Evolutionary conservation across 2,329 filamentous ascomycete species (phyloP).

Genomic region (Botrytis cinerea): DNA sequence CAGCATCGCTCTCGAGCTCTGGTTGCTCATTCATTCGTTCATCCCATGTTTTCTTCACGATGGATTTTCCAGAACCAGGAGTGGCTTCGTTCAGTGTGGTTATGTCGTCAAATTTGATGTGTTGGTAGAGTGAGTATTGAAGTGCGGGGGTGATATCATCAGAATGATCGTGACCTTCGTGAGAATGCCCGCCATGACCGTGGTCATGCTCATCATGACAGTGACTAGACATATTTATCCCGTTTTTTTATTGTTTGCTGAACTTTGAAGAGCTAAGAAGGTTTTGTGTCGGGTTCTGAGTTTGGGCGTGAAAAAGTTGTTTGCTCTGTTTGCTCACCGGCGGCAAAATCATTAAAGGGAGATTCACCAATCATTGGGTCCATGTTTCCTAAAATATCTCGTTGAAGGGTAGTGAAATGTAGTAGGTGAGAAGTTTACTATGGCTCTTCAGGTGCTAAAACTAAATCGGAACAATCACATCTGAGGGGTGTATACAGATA

Average conservation of each 20-base stretch:
- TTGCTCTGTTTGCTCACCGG: background rate
- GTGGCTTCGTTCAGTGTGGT: slow-evolving; percentile 80
- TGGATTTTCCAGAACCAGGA: slow-evolving; percentile 66
- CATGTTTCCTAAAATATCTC: background rate
- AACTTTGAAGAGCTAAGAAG: background rate
- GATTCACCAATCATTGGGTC: slow-evolving; percentile 11
- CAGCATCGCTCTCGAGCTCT: slow-evolving; percentile 80
- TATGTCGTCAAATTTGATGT: slow-evolving; percentile 87
- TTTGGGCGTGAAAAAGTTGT: background rate
- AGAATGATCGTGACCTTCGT: slow-evolving; percentile 82
- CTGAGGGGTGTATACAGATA: background rate
- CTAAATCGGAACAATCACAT: background rate
- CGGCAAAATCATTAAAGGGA: background rate
- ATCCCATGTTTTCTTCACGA: slow-evolving; percentile 90
- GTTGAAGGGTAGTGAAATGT: background rate
- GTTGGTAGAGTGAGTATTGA: slow-evolving; percentile 86
- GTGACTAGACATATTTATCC: slow-evolving; percentile 45
- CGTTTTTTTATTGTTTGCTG: background rate
- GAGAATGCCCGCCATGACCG: slow-evolving; percentile 51
- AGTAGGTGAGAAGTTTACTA: background rate
- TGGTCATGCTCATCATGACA: slow-evolving; percentile 50
- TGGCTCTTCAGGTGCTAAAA: background rate
- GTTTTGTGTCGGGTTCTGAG: background rate
- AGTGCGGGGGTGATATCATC: slow-evolving; percentile 91
- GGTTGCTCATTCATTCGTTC: slow-evolving; percentile 72